phyloP scores from a whole-genome alignment of 331 rosid species.

The Dryas integrifolia region DNA sequence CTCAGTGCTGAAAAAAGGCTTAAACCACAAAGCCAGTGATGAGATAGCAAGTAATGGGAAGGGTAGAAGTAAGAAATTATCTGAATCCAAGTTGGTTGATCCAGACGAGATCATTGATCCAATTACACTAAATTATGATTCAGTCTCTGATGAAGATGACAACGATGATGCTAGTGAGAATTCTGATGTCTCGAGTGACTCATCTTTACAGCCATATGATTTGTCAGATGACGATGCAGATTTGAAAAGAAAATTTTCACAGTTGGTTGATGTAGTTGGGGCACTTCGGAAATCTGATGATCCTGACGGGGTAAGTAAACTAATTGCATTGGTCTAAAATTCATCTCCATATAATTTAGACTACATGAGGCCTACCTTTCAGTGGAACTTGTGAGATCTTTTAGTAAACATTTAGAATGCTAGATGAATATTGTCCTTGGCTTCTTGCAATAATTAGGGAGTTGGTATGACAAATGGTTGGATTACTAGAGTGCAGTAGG shows the following conservation, averaged over 20 bases:
- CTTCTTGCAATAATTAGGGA: not conserved
- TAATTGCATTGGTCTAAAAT: conserved; percentile 4
- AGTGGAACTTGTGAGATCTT: conserved; percentile 22
- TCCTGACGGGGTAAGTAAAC: conserved; percentile 83
- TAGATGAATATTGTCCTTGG: not conserved
- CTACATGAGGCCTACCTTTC: conserved; percentile 20
- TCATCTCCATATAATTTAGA: not conserved
- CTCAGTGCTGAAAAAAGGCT: conserved; percentile 32
- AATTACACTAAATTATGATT: conserved; percentile 56
- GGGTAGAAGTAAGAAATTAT: conserved; percentile 47
- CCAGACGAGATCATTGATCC: conserved; percentile 97
- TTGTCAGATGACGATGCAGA: conserved; percentile 83
- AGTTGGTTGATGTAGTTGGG: conserved; percentile 75
- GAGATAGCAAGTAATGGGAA: conserved; percentile 31
- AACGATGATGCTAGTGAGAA: conserved; percentile 60
- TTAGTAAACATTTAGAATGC: conserved; percentile 8
- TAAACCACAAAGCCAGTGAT: conserved; percentile 32
- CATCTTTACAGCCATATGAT: conserved; percentile 88
- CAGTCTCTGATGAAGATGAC: conserved; percentile 45
- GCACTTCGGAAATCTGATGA: conserved; percentile 86
- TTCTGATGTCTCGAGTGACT: conserved; percentile 67
- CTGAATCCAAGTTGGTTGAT: conserved; percentile 60
- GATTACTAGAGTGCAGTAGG: conserved; percentile 8
- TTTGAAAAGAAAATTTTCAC: conserved; percentile 70
- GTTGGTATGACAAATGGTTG: conserved; percentile 1